Conservation (phyloP, 2,329 filamentous ascomycete species). For the Talaromyces sp. region DNA sequence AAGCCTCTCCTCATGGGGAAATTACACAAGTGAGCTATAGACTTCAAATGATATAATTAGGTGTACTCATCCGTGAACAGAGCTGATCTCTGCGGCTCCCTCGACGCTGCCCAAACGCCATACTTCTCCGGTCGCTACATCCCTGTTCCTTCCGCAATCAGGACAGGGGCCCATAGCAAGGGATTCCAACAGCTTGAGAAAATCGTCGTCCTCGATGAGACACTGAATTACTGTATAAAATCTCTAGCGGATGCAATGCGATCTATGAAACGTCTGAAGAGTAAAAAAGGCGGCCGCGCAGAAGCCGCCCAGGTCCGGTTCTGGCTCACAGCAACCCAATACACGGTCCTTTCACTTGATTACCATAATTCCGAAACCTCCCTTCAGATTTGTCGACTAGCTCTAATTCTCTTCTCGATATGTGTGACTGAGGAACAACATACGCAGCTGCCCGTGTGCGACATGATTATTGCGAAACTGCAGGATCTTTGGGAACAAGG, state of each 20-base stretch:
- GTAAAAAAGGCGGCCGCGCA: background rate
- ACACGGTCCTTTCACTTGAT: constrained; percentile 1
- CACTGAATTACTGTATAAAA: background rate
- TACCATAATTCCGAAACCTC: background rate
- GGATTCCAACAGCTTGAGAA: background rate
- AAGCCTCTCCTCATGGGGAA: constrained; percentile 8
- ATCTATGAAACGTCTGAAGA: background rate
- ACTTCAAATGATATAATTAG: background rate
- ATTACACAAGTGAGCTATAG: background rate
- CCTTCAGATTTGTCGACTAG: background rate
- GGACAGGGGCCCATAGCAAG: background rate
- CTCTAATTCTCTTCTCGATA: constrained; percentile 2
- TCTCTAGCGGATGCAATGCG: background rate
- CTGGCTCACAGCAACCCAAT: constrained; percentile 5
- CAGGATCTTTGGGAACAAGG: background rate
- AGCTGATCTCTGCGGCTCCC: constrained; percentile 2
- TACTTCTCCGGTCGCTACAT: constrained; percentile 1
- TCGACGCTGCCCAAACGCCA: background rate
- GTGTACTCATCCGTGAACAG: background rate
- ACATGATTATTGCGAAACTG: background rate
- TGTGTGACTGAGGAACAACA: background rate
- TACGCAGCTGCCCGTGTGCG: constrained; percentile 2
- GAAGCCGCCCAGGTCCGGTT: constrained; percentile 4
- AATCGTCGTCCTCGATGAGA: background rate
- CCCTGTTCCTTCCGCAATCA: background rate